Evolutionary conservation across 495 filamentous ascomycete genomes (phyloP), one percentile per base, ranked within the genome.

Genomic region (Elasticomyces elasticus): DNA sequence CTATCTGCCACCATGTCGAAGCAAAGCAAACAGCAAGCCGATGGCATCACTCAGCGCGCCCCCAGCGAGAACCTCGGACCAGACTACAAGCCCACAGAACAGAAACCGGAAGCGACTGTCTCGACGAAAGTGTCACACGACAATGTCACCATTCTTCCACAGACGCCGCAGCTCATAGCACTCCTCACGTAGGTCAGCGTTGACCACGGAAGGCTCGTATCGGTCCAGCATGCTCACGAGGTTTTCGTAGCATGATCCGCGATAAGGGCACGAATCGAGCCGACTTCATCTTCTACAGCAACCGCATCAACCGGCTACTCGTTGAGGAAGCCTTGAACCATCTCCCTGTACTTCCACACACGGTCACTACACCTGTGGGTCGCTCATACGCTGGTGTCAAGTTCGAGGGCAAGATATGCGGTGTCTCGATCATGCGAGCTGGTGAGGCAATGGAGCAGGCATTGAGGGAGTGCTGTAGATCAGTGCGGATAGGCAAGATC

Each of bases 391-490:
- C 85, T 11, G 94, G 92, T 11, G 86, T 98, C 41, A 83, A 87
- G 64, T 97, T 98, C 64, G 84, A 98, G 66, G 92, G 92, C 35
- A 95, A 97, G 71, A 98, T 98, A 61, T 97, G 92, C 67, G 94
- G 92, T 30, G 92, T 98, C 40, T 94, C 86, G 11, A 97, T 98
- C 61, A 97, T 98, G 92, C 81, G 92, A 47, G 92, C 92, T 9
- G 94, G 92, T 28, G 92, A 98, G 69, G 86, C 91, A 30, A 97
- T 98, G 92, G 92, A 97, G 72, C 90, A 97, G 71, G 92, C 89
- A 1, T 72, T 98, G 58, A 77, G 94, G 19, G 91, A 98, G 70
- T 98, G 94, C 71, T 98, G 94, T 72, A 81, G 94, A 20, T 92
- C 86, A 3, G 92, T 98, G 28, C 77, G 94, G 51, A 97, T 98